Evolutionary conservation across 768 basidiomycete species (phyloP), one percentile per base, ranked within the genome.

Genomic region (Inosperma sp.): DNA sequence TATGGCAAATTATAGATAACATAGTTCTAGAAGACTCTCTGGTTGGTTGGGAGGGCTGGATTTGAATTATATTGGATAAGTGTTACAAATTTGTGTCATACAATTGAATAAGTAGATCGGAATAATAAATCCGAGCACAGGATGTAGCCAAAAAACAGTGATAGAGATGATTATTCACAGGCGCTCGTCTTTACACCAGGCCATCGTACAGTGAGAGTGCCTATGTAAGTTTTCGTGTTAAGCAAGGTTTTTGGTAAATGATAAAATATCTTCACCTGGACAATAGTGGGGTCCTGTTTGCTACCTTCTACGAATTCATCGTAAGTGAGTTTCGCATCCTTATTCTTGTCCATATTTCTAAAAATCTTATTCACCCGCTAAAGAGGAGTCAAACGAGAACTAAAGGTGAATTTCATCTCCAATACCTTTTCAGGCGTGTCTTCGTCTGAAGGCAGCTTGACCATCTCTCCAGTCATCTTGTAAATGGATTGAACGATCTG

Each of bases 391-490:
- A 17, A 17, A 42, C 22, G 27, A 34, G 23, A 17, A 39, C 19
- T 29, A 34, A 19, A 30, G 47, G 49, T 52, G 54, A 34, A 29
- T 51, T 16, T 17, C 5, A 21, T 30, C 45, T 46, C 29, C 25
- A 68, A 47, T 60, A 83, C 94, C 89, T 98, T 99, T 70, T 98
- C 93, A 2, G 96, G 95, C n/a, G 96, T 99, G 72, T 98, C 94
- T 70, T 99, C 96, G 65, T 98, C 96, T 33, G 85, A 76, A n/a
- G 96, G 94, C 17, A 98, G 81, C 67, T 93, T 94, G 56, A 98
- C 95, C 94, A 98, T 97, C 68, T 94, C 85, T 16, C 96, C 96
- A 4, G 96, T 98, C 96, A 99, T 98, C 81, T 95, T 97, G 79
- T 98, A 99, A 72, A 99, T 99, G 37, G 92, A 87, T 61, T 87